phyloP scores from a whole-genome alignment of 1,284 basidiomycete genomes.

The Ganoderma multipileum region DNA sequence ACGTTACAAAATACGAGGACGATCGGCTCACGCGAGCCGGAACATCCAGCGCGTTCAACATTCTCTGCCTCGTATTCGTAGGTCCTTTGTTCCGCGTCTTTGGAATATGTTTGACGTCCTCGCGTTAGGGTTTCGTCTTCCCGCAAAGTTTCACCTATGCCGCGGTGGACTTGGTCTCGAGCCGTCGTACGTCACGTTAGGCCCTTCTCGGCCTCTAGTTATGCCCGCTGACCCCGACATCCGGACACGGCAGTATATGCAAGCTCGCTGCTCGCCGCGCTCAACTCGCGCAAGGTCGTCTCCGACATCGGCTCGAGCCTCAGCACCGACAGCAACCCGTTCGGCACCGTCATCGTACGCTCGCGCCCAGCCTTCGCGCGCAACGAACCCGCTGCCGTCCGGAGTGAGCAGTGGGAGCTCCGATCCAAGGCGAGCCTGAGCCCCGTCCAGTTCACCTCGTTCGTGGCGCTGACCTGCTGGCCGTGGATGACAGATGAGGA shows the following conservation, averaged over 20 bases:
- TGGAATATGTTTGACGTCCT: not conserved
- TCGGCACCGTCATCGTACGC: not conserved
- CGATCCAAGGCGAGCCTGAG: not conserved
- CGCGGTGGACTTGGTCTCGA: not conserved
- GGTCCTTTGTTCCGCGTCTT: not conserved
- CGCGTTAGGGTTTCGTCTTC: not conserved
- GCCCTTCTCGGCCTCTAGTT: not conserved
- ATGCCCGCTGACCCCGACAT: not conserved
- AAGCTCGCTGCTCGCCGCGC: not conserved
- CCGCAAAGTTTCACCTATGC: not conserved
- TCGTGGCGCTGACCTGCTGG: not conserved
- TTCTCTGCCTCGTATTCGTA: not conserved
- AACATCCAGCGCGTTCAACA: not conserved
- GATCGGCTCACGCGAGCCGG: not conserved
- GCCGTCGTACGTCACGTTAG: not conserved
- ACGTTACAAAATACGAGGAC: not conserved
- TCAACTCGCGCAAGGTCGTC: not conserved
- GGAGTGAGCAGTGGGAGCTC: not conserved
- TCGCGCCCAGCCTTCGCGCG: not conserved
- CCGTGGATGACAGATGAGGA: not conserved
- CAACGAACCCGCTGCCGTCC: not conserved
- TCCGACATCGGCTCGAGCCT: not conserved
- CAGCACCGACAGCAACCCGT: not conserved
- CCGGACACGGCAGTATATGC: not conserved
- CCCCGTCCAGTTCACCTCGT: not conserved